Evolutionary conservation across 176 grass and related monocot genomes (phyloP).

Genomic region (Aegilops tauschii): DNA sequence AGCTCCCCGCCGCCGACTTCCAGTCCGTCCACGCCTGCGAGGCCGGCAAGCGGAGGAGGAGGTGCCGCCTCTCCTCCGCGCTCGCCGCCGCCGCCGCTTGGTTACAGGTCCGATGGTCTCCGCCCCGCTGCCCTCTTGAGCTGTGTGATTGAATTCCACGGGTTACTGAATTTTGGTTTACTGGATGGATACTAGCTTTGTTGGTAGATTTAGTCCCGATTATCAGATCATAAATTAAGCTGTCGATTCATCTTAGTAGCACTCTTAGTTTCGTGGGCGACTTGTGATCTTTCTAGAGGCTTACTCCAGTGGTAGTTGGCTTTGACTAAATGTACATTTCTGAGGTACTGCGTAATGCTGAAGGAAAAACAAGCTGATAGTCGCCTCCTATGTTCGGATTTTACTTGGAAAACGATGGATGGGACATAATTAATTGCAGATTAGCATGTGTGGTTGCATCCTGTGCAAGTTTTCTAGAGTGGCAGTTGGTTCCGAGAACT

Average conservation of each 20-base stretch:
- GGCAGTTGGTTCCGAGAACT: not conserved
- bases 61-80: slow-evolving; percentile 42
- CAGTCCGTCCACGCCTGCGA: slow-evolving; percentile 60
- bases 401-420: slow-evolving; percentile 7
- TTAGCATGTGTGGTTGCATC: not conserved
- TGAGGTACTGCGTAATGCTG: not conserved
- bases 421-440: not conserved
- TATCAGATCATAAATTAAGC: not conserved
- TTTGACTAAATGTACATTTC: slow-evolving; percentile 28
- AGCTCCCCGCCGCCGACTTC: slow-evolving; percentile 58
- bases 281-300: not conserved
- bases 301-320: not conserved
- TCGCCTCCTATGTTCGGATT: slow-evolving; percentile 13
- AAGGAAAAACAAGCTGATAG: not conserved
- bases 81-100: slow-evolving; percentile 35
- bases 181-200: not conserved
- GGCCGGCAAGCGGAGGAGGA: not conserved
- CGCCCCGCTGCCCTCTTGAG: not conserved
- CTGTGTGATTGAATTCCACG: not conserved
- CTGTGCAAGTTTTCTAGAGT: not conserved
- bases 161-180: not conserved
- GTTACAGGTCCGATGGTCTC: slow-evolving; percentile 32
- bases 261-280: not conserved
- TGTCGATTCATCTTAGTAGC: not conserved
- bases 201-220: not conserved